Conservation (phyloP, 805 yeast species). For the Pichia pseudocactophila region DNA sequence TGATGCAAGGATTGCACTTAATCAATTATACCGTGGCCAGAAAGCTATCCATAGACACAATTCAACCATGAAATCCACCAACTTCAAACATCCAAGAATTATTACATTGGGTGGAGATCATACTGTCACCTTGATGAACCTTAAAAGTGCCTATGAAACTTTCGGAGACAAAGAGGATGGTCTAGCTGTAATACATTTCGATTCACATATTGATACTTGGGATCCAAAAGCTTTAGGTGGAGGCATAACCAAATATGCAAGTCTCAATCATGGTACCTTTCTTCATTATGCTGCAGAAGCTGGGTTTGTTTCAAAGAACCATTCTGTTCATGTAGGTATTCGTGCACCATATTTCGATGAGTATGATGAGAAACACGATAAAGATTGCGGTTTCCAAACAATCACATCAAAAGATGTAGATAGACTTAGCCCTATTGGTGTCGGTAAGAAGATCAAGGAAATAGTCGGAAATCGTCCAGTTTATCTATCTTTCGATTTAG, state of each 20-base stretch:
- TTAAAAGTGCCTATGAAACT: constrained; percentile 42
- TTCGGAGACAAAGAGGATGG: constrained; percentile 35
- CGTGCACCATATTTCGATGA: constrained; percentile 47
- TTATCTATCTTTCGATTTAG: constrained; percentile 43
- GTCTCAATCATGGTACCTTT: constrained; percentile 57
- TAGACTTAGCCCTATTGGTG: constrained; percentile 27
- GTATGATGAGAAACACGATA: constrained; percentile 35
- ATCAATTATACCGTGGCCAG: constrained; percentile 47
- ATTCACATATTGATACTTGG: constrained; percentile 67
- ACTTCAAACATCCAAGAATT: constrained; percentile 26
- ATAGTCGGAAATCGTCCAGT: constrained; percentile 34
- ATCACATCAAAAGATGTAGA: constrained; percentile 43
- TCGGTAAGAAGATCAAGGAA: constrained; percentile 29
- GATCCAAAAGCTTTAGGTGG: constrained; percentile 58
- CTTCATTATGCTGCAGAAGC: constrained; percentile 62
- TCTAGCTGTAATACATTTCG: constrained; percentile 54
- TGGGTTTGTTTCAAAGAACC: constrained; percentile 43
- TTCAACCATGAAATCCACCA: constrained; percentile 15
- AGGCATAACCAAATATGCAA: constrained; percentile 47
- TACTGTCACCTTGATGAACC: constrained; percentile 43
- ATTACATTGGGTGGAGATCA: constrained; percentile 58
- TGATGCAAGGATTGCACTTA: constrained; percentile 46
- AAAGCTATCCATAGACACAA: constrained; percentile 37
- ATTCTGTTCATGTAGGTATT: constrained; percentile 52
- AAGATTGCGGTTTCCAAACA: constrained; percentile 39